These are phyloP conservation scores for Cadophora sp. DNA, from an alignment of 2,329 filamentous ascomycete genomes.

Conservation along the genomic window DNA sequence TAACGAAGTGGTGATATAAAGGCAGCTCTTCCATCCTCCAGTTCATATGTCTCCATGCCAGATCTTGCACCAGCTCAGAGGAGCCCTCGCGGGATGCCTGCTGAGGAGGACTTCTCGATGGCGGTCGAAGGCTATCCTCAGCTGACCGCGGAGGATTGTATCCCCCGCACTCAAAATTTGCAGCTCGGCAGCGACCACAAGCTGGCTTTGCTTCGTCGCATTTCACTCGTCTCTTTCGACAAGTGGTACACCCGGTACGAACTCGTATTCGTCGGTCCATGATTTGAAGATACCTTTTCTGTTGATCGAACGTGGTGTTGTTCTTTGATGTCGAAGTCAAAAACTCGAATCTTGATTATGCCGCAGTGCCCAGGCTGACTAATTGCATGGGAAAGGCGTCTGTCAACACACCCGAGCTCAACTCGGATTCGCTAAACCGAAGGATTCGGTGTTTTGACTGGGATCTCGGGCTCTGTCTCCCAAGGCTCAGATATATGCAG, in stretches of 20 bases:
- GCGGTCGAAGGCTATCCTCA: neutral
- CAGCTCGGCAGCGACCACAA: constrained; percentile 33
- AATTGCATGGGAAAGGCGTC: neutral
- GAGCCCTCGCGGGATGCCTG: constrained; percentile 1
- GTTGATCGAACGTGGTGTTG: neutral
- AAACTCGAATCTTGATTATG: neutral
- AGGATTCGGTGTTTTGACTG: too few relatives aligned
- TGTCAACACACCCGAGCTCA: too few relatives aligned
- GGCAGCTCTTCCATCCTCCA: constrained; percentile 37
- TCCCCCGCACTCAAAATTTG: constrained; percentile 34
- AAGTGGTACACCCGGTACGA: constrained; percentile 38
- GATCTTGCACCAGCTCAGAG: constrained; percentile 4
- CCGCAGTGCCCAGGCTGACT: neutral
- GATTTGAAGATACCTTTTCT: neutral
- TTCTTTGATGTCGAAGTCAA: neutral
- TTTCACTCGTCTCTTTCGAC: constrained; percentile 35
- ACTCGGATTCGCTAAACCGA: too few relatives aligned
- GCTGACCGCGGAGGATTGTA: constrained; percentile 25
- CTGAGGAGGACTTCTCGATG: constrained; percentile 5
- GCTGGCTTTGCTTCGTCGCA: constrained; percentile 36
- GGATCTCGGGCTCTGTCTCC: too few relatives aligned
- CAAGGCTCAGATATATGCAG: too few relatives aligned
- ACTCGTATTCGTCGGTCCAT: constrained; percentile 14
- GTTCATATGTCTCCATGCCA: constrained; percentile 30
- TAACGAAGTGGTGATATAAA: constrained; percentile 40